Percentiles rank a stretch among this genome's conserved stretches.
These are phyloP conservation scores for Eutypa lata DNA, from an alignment of 2,329 filamentous ascomycete genomes.

Conservation along the genomic window DNA sequence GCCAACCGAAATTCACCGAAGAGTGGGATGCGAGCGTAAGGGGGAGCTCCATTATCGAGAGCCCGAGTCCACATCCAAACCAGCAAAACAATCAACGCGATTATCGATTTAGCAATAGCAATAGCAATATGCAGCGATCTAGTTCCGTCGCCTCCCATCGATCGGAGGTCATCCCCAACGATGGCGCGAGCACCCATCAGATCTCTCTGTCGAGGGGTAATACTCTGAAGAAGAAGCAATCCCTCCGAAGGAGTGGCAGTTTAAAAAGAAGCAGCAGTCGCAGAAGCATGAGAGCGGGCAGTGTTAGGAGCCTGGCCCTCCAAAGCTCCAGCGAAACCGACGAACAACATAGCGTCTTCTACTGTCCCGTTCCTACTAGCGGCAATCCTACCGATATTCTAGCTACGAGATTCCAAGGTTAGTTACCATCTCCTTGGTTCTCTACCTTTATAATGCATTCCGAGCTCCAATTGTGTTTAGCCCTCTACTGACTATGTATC, in stretches of 20 bases:
- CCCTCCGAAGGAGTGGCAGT: slow-evolving; percentile 70
- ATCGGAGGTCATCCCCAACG: slow-evolving; percentile 46
- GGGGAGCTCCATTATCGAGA: slow-evolving; percentile 60
- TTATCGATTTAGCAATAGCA: slow-evolving; percentile 8
- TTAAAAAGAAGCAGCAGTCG: slow-evolving; percentile 77
- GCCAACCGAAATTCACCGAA: slow-evolving; percentile 59
- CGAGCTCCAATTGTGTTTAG: neutral
- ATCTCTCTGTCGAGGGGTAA: slow-evolving; percentile 49
- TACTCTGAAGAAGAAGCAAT: slow-evolving; percentile 86
- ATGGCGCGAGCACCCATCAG: slow-evolving; percentile 30
- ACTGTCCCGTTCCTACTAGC: slow-evolving; percentile 82
- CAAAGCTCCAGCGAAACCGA: slow-evolving; percentile 67
- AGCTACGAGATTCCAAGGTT: slow-evolving; percentile 85
- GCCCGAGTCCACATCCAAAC: slow-evolving; percentile 16
- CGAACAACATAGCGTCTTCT: slow-evolving; percentile 79
- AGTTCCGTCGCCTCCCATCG: slow-evolving; percentile 51
- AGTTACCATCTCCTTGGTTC: slow-evolving; percentile 21
- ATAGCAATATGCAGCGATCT: slow-evolving; percentile 53
- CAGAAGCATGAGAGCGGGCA: slow-evolving; percentile 79
- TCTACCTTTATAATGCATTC: neutral
- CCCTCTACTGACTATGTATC: slow-evolving; percentile 5
- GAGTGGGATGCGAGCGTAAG: slow-evolving; percentile 69
- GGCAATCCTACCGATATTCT: slow-evolving; percentile 86
- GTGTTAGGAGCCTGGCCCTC: slow-evolving; percentile 75
- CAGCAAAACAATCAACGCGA: slow-evolving; percentile 18